These are phyloP conservation scores for Antrodiella citrinella DNA, from an alignment of 768 basidiomycete species.

Conservation along the genomic window DNA sequence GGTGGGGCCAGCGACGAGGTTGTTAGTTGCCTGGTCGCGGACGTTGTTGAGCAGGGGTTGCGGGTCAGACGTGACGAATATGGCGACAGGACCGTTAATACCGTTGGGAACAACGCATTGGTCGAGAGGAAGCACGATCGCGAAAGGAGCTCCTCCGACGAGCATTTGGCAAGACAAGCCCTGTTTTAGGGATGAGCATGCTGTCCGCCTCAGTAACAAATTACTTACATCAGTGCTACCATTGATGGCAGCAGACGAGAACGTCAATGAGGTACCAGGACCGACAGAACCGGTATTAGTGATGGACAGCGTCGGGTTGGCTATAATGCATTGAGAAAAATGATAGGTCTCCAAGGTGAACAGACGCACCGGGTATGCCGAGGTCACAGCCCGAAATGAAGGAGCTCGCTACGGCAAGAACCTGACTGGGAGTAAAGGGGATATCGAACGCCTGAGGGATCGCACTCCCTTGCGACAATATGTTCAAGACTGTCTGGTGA, in stretches of 20 bases:
- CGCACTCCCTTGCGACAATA: slow-evolving; percentile 51
- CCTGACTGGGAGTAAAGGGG: slow-evolving; percentile 57
- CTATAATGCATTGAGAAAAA: slow-evolving; percentile 22
- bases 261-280: slow-evolving; percentile 54
- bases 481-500: slow-evolving; percentile 71
- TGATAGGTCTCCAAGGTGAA: not conserved
- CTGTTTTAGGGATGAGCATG: slow-evolving; percentile 26
- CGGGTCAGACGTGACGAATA: slow-evolving; percentile 58
- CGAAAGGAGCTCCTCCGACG: slow-evolving; percentile 45
- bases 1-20: slow-evolving; percentile 64
- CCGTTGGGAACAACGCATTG: slow-evolving; percentile 57
- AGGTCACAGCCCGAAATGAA: slow-evolving; percentile 67
- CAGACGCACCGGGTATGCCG: slow-evolving; percentile 42
- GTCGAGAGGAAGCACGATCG: slow-evolving; percentile 51
- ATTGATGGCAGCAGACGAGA: slow-evolving; percentile 50
- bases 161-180: slow-evolving; percentile 70
- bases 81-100: slow-evolving; percentile 66
- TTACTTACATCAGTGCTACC: slow-evolving; percentile 36
- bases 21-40: slow-evolving; percentile 41
- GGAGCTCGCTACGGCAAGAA: slow-evolving; percentile 57
- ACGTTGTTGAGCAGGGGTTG: slow-evolving; percentile 61
- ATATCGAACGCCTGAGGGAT: slow-evolving; percentile 71
- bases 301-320: slow-evolving; percentile 50
- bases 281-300: slow-evolving; percentile 54
- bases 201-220: slow-evolving; percentile 1